phyloP scores from a whole-genome alignment of 2,329 filamentous ascomycete species.

The Penicillium glabrum region DNA sequence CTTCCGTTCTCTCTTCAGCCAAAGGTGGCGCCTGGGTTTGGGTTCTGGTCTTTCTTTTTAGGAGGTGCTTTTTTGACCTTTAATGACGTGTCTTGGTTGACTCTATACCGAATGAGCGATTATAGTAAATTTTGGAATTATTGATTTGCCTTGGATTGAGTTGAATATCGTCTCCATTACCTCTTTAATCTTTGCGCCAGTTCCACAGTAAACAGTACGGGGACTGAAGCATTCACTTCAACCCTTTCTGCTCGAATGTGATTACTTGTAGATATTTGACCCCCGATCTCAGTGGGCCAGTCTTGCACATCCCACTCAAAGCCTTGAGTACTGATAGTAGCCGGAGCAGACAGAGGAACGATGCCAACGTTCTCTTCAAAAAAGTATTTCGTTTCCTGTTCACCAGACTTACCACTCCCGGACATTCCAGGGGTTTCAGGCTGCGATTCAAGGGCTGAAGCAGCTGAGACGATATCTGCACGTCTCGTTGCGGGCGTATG shows the following conservation, averaged over 20 bases:
- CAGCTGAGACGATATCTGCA: slow-evolving; percentile 3
- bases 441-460: background rate
- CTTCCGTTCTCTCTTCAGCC: slow-evolving; percentile 26
- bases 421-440: background rate
- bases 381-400: slow-evolving; percentile 32
- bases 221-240: slow-evolving; percentile 61
- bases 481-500: slow-evolving; percentile 53
- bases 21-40: slow-evolving; percentile 22
- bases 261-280: slow-evolving; percentile 76
- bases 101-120: slow-evolving; percentile 11
- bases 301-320: slow-evolving; percentile 87
- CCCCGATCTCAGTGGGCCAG: slow-evolving; percentile 77
- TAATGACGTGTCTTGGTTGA: slow-evolving; percentile 6
- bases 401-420: slow-evolving; percentile 7
- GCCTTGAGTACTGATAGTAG: slow-evolving; percentile 74
- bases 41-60: slow-evolving; percentile 7
- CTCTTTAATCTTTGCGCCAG: slow-evolving; percentile 46
- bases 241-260: slow-evolving; percentile 65
- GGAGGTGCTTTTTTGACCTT: slow-evolving; percentile 3
- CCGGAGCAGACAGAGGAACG: slow-evolving; percentile 76
- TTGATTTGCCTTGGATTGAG: background rate
- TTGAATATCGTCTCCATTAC: background rate
- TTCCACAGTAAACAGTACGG: slow-evolving; percentile 75
- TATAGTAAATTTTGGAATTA: slow-evolving; percentile 8
- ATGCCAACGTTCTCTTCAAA: slow-evolving; percentile 84